Percentiles rank a stretch among this genome's conserved stretches.
These are phyloP conservation scores for Cutaneotrichosporon sp. DNA, from an alignment of 1,284 basidiomycete genomes.

Conservation along the genomic window DNA sequence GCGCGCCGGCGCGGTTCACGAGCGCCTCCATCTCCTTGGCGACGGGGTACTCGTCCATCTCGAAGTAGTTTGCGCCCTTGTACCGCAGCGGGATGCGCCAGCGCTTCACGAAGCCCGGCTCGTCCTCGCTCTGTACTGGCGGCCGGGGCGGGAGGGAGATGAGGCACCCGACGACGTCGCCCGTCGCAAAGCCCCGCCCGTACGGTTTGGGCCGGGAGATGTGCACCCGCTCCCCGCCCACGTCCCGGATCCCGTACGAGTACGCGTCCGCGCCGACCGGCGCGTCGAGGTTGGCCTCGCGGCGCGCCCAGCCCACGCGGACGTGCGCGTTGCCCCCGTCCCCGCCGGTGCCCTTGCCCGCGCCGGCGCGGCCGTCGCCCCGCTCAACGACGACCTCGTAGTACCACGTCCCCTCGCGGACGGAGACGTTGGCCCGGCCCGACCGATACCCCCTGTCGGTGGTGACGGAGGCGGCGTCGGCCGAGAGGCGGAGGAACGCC, in stretches of 20 bases:
- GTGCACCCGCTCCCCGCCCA: conserved; percentile 85
- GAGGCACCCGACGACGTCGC: conserved; percentile 83
- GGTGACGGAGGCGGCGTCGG: conserved; percentile 72
- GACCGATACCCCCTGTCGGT: conserved; percentile 90
- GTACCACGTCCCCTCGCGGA: conserved; percentile 91
- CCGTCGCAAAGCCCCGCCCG: conserved; percentile 69
- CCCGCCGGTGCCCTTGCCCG: conserved; percentile 51
- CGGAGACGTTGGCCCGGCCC: conserved; percentile 82
- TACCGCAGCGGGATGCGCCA: conserved; percentile 90
- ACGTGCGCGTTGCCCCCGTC: conserved; percentile 64
- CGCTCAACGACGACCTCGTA: conserved; percentile 81
- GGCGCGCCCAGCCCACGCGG: conserved; percentile 84
- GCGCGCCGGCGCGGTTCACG: conserved; percentile 63
- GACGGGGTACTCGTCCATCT: conserved; percentile 84
- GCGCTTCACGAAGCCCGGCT: conserved; percentile 72
- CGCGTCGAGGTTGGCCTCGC: conserved; percentile 88
- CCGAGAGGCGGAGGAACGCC: conserved; percentile 69
- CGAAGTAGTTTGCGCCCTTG: conserved; percentile 96
- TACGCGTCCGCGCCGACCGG: conserved; percentile 94
- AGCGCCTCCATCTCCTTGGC: conserved; percentile 93
- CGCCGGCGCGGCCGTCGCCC: conserved; percentile 60
- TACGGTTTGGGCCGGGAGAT: conserved; percentile 79
- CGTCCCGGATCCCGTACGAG: conserved; percentile 88
- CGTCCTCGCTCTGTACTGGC: conserved; percentile 58
- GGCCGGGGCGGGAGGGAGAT: conserved; percentile 67